Conservation (phyloP, 495 filamentous ascomycete genomes). For the Venustampulla echinocandica region DNA sequence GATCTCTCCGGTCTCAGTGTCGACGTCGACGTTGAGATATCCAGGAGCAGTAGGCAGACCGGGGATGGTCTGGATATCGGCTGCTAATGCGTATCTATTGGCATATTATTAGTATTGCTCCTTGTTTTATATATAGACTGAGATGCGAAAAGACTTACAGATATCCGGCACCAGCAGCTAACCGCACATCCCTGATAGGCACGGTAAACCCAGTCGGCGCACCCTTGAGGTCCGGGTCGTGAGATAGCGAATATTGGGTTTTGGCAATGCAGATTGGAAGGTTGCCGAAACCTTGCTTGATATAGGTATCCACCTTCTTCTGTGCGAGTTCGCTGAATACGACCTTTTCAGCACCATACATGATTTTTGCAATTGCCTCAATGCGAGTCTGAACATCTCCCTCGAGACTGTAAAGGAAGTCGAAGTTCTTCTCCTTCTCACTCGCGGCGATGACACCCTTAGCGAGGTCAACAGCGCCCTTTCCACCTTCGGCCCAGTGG, state of each 20-base stretch:
- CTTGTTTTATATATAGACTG: background rate
- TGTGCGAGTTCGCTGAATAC: constrained; percentile 92
- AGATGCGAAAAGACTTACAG: constrained; percentile 45
- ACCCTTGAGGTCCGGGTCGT: constrained; percentile 89
- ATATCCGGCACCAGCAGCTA: constrained; percentile 86
- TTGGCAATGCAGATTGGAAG: constrained; percentile 95
- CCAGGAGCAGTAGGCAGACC: constrained; percentile 92
- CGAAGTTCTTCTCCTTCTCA: constrained; percentile 81
- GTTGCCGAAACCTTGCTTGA: constrained; percentile 81
- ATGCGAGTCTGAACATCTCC: constrained; percentile 83
- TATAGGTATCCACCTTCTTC: constrained; percentile 93
- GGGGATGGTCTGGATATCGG: constrained; percentile 97
- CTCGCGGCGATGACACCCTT: constrained; percentile 76
- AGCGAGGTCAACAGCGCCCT: constrained; percentile 82
- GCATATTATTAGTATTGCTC: constrained; percentile 12
- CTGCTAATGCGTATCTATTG: constrained; percentile 80
- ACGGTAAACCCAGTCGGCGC: constrained; percentile 95
- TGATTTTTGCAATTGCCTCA: constrained; percentile 77
- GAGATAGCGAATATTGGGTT: constrained; percentile 94
- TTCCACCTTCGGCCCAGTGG: constrained; percentile 95
- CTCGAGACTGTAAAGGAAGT: constrained; percentile 74
- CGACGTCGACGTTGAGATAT: constrained; percentile 92
- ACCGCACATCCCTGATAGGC: constrained; percentile 84
- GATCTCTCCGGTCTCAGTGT: constrained; percentile 89
- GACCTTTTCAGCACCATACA: constrained; percentile 89